Evolutionary conservation across 2,329 filamentous ascomycete species (phyloP).

Genomic region (Xylaria sp.): DNA sequence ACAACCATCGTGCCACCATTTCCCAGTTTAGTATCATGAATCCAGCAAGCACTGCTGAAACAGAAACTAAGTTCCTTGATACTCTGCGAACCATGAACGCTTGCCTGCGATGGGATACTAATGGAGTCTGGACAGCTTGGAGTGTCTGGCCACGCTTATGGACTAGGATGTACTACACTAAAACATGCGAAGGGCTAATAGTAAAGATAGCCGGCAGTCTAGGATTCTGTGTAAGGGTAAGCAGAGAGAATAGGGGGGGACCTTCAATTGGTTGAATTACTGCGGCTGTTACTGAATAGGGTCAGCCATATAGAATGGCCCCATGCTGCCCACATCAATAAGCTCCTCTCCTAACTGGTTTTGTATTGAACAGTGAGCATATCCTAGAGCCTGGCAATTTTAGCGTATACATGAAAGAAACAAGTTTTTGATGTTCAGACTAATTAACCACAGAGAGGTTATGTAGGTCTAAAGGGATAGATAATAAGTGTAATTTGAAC

Average conservation of each 20-base stretch:
- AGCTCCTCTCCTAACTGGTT: conserved; percentile 15
- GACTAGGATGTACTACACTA: neutral
- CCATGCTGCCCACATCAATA: conserved; percentile 13
- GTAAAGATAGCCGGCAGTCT: neutral
- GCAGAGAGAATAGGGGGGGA: neutral
- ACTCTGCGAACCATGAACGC: conserved; percentile 4
- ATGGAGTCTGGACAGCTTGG: neutral
- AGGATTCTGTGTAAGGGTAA: conserved; percentile 1
- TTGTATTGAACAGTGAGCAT: neutral
- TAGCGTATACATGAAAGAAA: neutral
- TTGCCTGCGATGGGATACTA: conserved; percentile 1
- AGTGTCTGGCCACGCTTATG: neutral
- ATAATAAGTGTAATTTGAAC: neutral
- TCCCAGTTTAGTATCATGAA: conserved; percentile 7
- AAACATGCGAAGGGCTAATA: conserved; percentile 10
- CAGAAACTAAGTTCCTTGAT: conserved; percentile 13
- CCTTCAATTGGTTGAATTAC: conserved; percentile 17
- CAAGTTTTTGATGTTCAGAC: conserved; percentile 7
- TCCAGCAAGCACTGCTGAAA: conserved; percentile 11
- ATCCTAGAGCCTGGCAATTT: neutral
- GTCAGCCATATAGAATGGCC: conserved; percentile 25
- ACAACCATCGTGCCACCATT: neutral
- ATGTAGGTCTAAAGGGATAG: neutral
- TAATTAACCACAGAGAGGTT: conserved; percentile 3
- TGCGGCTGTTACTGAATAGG: conserved; percentile 14